A percentile compares a stretch with the other conserved stretches of the same genome.
Conservation (phyloP, 805 yeast genomes). For the Geotrichum ghanense region DNA sequence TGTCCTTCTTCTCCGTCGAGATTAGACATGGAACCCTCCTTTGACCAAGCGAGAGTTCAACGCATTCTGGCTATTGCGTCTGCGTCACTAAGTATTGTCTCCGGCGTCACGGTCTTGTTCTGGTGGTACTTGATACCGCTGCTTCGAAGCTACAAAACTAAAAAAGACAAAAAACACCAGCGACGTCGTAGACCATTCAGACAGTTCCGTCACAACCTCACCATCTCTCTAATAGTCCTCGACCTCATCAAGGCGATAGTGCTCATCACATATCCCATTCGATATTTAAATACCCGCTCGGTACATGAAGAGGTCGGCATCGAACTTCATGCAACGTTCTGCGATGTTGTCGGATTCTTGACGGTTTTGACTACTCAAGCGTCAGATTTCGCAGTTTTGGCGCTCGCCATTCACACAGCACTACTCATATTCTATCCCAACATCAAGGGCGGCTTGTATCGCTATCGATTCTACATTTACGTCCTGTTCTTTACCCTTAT, state of each 20-base stretch:
- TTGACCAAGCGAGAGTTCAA: background rate
- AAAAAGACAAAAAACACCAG: background rate
- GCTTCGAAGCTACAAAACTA: too few species aligned
- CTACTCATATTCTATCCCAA: slow-evolving; percentile 49
- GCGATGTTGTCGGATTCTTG: slow-evolving; percentile 65
- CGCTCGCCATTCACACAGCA: slow-evolving; percentile 74
- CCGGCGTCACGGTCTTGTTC: slow-evolving; percentile 7
- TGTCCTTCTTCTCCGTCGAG: background rate
- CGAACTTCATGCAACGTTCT: slow-evolving; percentile 38
- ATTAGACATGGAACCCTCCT: background rate
- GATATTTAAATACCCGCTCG: slow-evolving; percentile 27
- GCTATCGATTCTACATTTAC: slow-evolving; percentile 4
- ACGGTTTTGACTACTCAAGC: slow-evolving; percentile 73
- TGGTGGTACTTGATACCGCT: slow-evolving; percentile 9
- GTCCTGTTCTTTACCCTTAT: slow-evolving; percentile 49
- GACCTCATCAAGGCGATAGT: slow-evolving; percentile 64
- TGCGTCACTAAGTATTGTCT: slow-evolving; percentile 6
- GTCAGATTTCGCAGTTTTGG: slow-evolving; percentile 67
- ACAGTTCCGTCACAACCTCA: slow-evolving; percentile 35
- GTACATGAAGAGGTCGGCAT: slow-evolving; percentile 27
- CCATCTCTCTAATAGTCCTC: slow-evolving; percentile 49
- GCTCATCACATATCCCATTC: slow-evolving; percentile 51
- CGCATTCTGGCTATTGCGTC: slow-evolving; percentile 7
- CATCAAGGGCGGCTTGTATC: slow-evolving; percentile 12
- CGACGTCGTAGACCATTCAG: background rate